phyloP scores from a whole-genome alignment of 2,329 filamentous ascomycete species.

The Colletotrichum sp. region DNA sequence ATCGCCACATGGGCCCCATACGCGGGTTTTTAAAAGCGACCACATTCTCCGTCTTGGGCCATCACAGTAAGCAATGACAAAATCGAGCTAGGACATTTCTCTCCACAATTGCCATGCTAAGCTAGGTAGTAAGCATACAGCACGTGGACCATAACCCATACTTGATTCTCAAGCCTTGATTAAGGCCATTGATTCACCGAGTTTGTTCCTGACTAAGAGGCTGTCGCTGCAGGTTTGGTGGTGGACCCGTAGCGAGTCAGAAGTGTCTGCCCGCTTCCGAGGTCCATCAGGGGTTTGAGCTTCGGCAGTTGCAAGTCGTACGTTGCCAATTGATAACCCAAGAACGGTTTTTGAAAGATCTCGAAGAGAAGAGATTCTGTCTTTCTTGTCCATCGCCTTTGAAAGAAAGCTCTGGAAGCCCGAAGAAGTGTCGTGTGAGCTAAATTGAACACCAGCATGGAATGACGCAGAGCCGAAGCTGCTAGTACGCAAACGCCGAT shows the following conservation, averaged over 20 bases:
- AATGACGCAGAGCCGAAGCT: not conserved
- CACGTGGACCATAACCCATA: not conserved
- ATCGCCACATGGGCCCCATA: not conserved
- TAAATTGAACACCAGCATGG: not conserved
- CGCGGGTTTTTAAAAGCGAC: not conserved
- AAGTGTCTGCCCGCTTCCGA: not conserved
- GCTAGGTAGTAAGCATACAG: not conserved
- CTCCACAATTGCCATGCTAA: not conserved
- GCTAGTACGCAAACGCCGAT: not conserved
- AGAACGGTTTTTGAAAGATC: not conserved
- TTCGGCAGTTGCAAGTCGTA: not conserved
- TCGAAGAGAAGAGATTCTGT: not conserved
- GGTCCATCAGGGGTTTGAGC: not conserved
- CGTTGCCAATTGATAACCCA: not conserved
- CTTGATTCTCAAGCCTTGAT: not conserved
- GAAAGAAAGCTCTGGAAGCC: rapidly evolving
- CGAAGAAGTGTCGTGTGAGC: not conserved
- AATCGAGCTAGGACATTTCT: not conserved
- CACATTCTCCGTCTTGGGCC: not conserved
- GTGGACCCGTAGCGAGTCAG: not conserved
- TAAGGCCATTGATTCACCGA: not conserved
- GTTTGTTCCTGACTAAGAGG: not conserved
- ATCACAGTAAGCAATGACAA: not conserved
- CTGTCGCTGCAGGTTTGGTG: not conserved
- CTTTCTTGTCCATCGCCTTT: not conserved